Conservation (phyloP, 2,329 filamentous ascomycete genomes). For the Cladosporium phlei region DNA sequence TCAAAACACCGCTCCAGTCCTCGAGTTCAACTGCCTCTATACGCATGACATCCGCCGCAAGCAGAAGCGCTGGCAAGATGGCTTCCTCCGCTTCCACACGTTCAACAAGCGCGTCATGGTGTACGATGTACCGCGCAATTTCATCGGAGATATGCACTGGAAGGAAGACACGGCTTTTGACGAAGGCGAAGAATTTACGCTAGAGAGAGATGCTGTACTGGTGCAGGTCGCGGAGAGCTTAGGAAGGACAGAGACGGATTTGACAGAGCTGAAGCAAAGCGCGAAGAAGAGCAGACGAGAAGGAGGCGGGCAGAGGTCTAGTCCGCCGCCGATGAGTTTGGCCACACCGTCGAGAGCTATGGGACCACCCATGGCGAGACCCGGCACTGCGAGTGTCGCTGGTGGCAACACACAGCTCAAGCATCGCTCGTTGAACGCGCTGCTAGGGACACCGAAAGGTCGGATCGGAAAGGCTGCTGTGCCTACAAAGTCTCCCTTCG, state of each 20-base stretch:
- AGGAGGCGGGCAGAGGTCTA: background rate
- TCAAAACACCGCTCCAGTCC: slow-evolving; percentile 66
- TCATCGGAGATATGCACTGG: slow-evolving; percentile 82
- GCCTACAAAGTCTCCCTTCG: slow-evolving; percentile 60
- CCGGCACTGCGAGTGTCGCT: background rate
- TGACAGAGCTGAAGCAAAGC: slow-evolving; percentile 70
- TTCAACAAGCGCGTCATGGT: slow-evolving; percentile 92
- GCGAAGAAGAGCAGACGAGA: slow-evolving; percentile 42
- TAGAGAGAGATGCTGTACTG: slow-evolving; percentile 70
- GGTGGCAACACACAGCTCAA: slow-evolving; percentile 36
- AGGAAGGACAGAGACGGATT: slow-evolving; percentile 70
- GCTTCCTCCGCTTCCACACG: slow-evolving; percentile 76
- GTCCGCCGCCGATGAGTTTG: slow-evolving; percentile 14
- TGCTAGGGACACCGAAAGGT: slow-evolving; percentile 62
- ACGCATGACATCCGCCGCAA: slow-evolving; percentile 81
- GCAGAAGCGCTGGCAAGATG: slow-evolving; percentile 92
- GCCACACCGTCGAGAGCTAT: slow-evolving; percentile 17
- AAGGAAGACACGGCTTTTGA: slow-evolving; percentile 62
- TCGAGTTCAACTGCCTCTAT: slow-evolving; percentile 81
- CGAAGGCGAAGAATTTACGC: slow-evolving; percentile 74
- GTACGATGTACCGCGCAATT: slow-evolving; percentile 74
- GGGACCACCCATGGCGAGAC: slow-evolving; percentile 1
- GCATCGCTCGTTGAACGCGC: slow-evolving; percentile 56
- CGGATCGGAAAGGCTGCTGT: slow-evolving; percentile 58
- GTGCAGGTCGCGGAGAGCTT: slow-evolving; percentile 75